phyloP scores from a whole-genome alignment of 2,329 filamentous ascomycete species.

The Fusarium dimerum region DNA sequence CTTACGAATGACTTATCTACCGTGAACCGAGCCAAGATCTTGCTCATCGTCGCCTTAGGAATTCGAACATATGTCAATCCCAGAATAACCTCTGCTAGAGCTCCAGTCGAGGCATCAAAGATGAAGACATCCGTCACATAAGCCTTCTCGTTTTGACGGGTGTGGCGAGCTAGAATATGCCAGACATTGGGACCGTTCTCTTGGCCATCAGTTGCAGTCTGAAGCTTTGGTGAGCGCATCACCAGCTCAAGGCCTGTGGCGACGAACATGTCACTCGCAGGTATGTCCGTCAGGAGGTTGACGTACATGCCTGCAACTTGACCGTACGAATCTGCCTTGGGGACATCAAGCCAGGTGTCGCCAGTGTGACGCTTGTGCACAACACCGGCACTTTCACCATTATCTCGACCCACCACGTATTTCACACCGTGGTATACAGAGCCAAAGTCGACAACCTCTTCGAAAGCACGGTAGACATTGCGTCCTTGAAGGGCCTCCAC shows the following conservation, averaged over 20 bases:
- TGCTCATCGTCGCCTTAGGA: neutral
- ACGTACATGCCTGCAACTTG: constrained; percentile 3
- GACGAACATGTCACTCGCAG: neutral
- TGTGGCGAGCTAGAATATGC: neutral
- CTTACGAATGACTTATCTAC: neutral
- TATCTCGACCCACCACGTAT: neutral
- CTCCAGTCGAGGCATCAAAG: neutral
- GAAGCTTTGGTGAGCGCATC: constrained; percentile 1
- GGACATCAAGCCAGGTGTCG: constrained; percentile 1
- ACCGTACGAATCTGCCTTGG: neutral
- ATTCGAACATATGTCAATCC: neutral
- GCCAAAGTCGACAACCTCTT: neutral
- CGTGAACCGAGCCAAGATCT: neutral
- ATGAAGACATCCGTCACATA: constrained; percentile 3
- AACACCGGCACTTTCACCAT: neutral
- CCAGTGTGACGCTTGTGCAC: neutral
- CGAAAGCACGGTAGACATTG: constrained; percentile 3
- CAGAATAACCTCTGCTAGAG: neutral
- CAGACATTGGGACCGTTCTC: neutral
- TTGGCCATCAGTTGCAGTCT: too few species aligned
- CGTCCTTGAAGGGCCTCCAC: neutral
- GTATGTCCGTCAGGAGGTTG: constrained; percentile 3
- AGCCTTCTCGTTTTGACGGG: neutral
- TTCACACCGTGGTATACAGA: neutral
- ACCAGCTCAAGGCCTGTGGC: neutral